Evolutionary conservation across 1,284 basidiomycete genomes (phyloP).

Genomic region (Fomitiporia mediterranea): DNA sequence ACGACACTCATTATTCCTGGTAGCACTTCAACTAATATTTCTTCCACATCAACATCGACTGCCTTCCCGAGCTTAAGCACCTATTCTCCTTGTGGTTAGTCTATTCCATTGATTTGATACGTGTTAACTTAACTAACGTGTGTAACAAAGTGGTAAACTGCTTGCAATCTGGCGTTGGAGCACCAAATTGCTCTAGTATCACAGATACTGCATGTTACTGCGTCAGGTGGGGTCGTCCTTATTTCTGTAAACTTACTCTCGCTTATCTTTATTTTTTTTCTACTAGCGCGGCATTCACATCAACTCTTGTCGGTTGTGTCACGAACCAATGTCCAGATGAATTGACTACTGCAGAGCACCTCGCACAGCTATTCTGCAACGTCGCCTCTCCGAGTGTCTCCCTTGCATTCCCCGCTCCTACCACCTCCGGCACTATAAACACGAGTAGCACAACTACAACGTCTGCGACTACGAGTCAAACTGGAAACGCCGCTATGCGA

Average conservation of each 20-base stretch:
- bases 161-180: conserved; percentile 25
- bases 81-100: conserved; percentile 30
- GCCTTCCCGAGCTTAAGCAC: conserved; percentile 29
- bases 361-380: conserved; percentile 31
- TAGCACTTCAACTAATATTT: neutral
- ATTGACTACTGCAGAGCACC: conserved; percentile 25
- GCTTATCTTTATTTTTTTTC: conserved; percentile 11
- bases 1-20: conserved; percentile 13
- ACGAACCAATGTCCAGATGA: conserved; percentile 25
- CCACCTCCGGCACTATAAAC: neutral
- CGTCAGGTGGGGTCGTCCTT: conserved; percentile 9
- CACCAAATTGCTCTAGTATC: conserved; percentile 28
- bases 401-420: conserved; percentile 27
- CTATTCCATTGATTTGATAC: neutral
- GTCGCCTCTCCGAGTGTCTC: conserved; percentile 28
- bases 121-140: neutral
- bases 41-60: conserved; percentile 24
- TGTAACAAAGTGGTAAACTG: conserved; percentile 27
- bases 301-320: conserved; percentile 25
- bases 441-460: neutral
- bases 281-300: conserved; percentile 12
- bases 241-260: neutral
- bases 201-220: conserved; percentile 31
- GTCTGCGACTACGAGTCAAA: neutral
- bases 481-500: neutral